Evolutionary conservation across 345 rosid genomes (phyloP).

Genomic region (Bruguiera parviflora): DNA sequence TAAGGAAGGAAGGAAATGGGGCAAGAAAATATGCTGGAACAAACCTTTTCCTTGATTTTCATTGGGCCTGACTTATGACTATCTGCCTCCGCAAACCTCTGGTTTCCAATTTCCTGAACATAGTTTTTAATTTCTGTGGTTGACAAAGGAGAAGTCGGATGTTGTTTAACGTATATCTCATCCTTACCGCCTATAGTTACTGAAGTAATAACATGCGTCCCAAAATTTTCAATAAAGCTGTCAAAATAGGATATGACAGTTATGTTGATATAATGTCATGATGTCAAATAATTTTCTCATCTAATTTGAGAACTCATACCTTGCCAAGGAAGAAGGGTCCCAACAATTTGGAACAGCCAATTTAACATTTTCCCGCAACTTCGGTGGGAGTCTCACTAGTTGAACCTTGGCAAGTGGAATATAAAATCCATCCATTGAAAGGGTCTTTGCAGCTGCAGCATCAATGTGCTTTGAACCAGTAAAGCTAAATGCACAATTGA

Average conservation of each 20-base stretch:
- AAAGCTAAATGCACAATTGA: conserved; percentile 62
- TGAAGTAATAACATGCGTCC: conserved; percentile 67
- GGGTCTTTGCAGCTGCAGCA: conserved; percentile 56
- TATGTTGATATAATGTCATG: conserved; percentile 11
- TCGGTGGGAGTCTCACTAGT: conserved; percentile 36
- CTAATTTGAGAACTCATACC: conserved; percentile 33
- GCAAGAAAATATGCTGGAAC: conserved; percentile 26
- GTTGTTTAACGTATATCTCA: conserved; percentile 67
- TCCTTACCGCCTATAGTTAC: conserved; percentile 78
- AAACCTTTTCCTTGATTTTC: conserved; percentile 66
- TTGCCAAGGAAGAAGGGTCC: conserved; percentile 66
- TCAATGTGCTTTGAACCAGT: conserved; percentile 55
- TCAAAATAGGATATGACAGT: conserved; percentile 20
- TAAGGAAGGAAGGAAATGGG: not conserved
- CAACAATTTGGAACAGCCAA: conserved; percentile 49
- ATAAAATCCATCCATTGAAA: conserved; percentile 57
- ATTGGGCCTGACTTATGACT: conserved; percentile 45
- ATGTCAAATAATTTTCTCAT: conserved; percentile 3
- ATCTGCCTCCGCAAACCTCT: conserved; percentile 50
- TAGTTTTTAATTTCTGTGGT: conserved; percentile 54
- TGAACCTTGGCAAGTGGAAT: conserved; percentile 60
- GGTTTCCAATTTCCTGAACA: conserved; percentile 63
- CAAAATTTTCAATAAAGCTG: conserved; percentile 73
- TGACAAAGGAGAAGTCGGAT: conserved; percentile 59
- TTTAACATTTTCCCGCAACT: conserved; percentile 50